Evolutionary conservation across 495 filamentous ascomycete species (phyloP), one percentile per base, ranked within the genome.

Genomic region (Penicillium cinerascens): DNA sequence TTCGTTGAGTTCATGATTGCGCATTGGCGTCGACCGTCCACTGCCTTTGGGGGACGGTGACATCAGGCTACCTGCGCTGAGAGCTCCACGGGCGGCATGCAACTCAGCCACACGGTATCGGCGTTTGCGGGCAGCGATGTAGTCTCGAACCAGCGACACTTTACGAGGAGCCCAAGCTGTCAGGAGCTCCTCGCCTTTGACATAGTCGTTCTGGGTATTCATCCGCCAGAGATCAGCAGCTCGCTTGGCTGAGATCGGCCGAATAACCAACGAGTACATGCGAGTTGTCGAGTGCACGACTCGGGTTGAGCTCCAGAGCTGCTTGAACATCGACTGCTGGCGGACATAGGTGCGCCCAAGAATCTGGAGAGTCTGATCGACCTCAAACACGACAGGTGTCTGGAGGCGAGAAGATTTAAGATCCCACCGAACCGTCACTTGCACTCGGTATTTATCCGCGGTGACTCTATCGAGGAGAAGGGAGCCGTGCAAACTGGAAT

Each of bases 181-280:
- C 13, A 98, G 76, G 17, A 82, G 77, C 66, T 98, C 93, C 68
- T 97, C 92, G 26, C 93, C 93, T 65, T 95, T 95, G 56, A 97
- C 87, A 60, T 95, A 97, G 63, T 92, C 88, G 55, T 92, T 84
- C 42, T 89, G 84, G 3, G 90, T 97, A 66, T 91, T 92, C 91
- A 98, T 95, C 44, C 93, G 82, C 93, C 93, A 98, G 4, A 98
- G 77, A 61, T 98, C 93, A 7, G 88, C 88, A 0, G 88, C 93
- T 23, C 89, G 82, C 69, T 96, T 96, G 37, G 92, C 89, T 18
- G 91, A 89, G 10, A 88, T 83, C 0, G 93, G 93, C 37, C 87
- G 88, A 66, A 99, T 84, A 23, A 82, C 81, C 35, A 97, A 71
- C 8, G 88, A 88, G 73, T 95, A 99, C 54, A 95, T 86, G 36